phyloP scores from a whole-genome alignment of 1,139 yeast genomes.

The Pneumocystis oryctolagi region DNA sequence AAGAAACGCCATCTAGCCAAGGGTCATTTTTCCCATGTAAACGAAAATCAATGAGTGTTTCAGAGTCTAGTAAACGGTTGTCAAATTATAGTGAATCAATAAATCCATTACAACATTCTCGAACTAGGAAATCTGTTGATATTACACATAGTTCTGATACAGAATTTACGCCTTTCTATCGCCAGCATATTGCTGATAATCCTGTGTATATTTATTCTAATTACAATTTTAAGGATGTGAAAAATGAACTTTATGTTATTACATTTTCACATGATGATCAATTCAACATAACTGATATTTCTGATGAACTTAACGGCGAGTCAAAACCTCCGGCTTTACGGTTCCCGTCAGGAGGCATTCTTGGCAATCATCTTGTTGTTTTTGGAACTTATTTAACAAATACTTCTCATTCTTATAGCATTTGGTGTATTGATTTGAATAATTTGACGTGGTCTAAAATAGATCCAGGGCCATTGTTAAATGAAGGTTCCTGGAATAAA shows the following conservation, averaged over 20 bases:
- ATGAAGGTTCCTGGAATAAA: conserved; percentile 12
- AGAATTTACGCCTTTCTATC: neutral
- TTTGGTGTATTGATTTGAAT: conserved; percentile 10
- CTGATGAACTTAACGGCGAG: conserved; percentile 2
- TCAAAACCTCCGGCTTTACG: conserved; percentile 17
- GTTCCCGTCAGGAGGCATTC: conserved; percentile 15
- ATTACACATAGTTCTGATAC: neutral
- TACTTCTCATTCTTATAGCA: conserved; percentile 6
- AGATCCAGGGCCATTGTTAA: conserved; percentile 2
- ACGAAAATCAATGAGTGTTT: neutral
- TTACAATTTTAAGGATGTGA: conserved; percentile 10
- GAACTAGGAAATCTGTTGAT: neutral
- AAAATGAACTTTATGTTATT: conserved; percentile 5
- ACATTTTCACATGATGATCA: neutral
- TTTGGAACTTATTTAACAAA: conserved; percentile 14
- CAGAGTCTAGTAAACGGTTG: neutral
- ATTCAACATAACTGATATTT: conserved; percentile 2
- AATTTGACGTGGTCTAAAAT: conserved; percentile 5
- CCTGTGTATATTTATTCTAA: conserved; percentile 14
- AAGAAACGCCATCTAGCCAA: neutral
- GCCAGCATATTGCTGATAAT: neutral
- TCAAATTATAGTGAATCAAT: neutral
- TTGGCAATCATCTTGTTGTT: conserved; percentile 14
- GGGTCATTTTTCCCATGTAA: neutral
- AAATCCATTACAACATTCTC: neutral